Conservation (phyloP, 2,329 filamentous ascomycete genomes). For the Pseudogymnoascus sp. region DNA sequence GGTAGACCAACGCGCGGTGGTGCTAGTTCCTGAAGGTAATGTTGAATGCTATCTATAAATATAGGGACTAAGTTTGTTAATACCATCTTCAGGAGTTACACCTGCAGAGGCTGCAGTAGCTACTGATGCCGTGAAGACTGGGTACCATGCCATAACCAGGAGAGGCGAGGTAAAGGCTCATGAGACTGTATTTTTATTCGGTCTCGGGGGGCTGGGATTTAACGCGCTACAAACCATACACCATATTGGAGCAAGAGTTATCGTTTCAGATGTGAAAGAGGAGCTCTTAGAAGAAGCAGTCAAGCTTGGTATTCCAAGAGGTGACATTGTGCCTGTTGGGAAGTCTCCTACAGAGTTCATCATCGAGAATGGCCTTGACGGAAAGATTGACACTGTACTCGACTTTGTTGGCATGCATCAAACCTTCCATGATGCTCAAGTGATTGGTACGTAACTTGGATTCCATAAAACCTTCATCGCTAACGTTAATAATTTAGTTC, state of each 20-base stretch:
- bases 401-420: conserved; percentile 32
- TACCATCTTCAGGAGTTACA: conserved; percentile 15
- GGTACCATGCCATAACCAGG: conserved; percentile 33
- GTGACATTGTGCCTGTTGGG: conserved; percentile 28
- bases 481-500: conserved; percentile 24
- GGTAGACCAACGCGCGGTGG: not conserved
- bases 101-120: conserved; percentile 32
- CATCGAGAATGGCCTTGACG: conserved; percentile 17
- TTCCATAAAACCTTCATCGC: not conserved
- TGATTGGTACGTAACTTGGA: conserved; percentile 24
- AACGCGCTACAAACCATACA: conserved; percentile 37
- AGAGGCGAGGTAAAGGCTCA: conserved; percentile 29
- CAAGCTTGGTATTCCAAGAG: conserved; percentile 26
- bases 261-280: conserved; percentile 30
- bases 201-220: conserved; percentile 35
- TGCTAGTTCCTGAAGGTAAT: not conserved
- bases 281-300: conserved; percentile 27
- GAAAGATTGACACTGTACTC: conserved; percentile 26
- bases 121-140: conserved; percentile 35
- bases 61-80: not conserved
- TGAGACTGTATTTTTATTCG: conserved; percentile 35
- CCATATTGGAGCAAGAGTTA: conserved; percentile 39
- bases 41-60: not conserved
- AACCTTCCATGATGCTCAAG: conserved; percentile 32
- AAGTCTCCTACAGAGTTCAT: conserved; percentile 27